Percentiles rank a stretch among this genome's conserved stretches.
These are phyloP conservation scores for Spergularia bocconei DNA, from an alignment of 148 eudicot genomes.

Conservation along the genomic window DNA sequence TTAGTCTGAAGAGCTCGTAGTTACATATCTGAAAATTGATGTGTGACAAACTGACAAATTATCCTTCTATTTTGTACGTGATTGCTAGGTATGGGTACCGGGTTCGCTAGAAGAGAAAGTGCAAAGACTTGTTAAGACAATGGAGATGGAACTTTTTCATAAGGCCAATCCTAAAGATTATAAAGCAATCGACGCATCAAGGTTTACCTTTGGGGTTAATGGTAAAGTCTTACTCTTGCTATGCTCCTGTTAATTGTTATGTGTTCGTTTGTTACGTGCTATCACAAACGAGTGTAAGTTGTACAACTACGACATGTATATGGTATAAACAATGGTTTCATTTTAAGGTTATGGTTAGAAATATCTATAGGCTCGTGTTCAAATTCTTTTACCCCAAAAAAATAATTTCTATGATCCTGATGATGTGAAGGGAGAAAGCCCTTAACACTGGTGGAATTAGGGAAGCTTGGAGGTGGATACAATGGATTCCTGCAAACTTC, in stretches of 20 bases:
- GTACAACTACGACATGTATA: too few species aligned
- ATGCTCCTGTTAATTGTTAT: neutral
- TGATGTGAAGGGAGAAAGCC: slow-evolving; percentile 32
- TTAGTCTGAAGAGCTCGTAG: too few species aligned
- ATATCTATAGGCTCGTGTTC: too few species aligned
- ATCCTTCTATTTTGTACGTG: slow-evolving; percentile 5
- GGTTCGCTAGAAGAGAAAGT: slow-evolving; percentile 81
- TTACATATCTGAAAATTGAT: neutral
- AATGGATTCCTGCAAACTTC: slow-evolving; percentile 51
- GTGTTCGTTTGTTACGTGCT: too few species aligned
- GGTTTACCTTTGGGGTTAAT: slow-evolving; percentile 29
- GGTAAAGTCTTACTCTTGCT: slow-evolving; percentile 9
- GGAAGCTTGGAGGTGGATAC: slow-evolving; percentile 46
- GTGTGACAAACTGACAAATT: too few species aligned
- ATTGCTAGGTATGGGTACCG: slow-evolving; percentile 53
- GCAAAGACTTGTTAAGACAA: slow-evolving; percentile 71
- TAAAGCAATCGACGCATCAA: slow-evolving; percentile 52
- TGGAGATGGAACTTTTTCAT: slow-evolving; percentile 79
- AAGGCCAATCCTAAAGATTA: slow-evolving; percentile 49
- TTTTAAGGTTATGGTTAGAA: too few species aligned
- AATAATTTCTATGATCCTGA: neutral
- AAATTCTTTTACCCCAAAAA: too few species aligned
- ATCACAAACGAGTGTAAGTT: too few species aligned
- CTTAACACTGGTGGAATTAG: slow-evolving; percentile 25
- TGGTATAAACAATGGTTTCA: too few species aligned